Evolutionary conservation across 345 rosid genomes (phyloP), one percentile per base, ranked within the genome.

Genomic region (Heritiera littoralis): DNA sequence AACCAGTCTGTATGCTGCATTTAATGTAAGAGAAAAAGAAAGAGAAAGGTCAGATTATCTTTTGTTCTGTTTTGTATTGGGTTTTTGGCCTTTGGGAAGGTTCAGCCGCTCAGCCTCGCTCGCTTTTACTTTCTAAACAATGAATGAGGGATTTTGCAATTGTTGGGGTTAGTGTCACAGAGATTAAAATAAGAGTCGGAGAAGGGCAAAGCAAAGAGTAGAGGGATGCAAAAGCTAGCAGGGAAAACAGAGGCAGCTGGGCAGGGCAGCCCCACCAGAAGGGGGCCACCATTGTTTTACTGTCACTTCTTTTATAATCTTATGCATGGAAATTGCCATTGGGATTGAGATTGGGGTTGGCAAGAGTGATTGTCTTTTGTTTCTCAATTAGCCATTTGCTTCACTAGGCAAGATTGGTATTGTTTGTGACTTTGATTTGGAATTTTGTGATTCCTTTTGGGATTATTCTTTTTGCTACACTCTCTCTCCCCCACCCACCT

Each of bases 271-370:
- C 56, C 74, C 74, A 20, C 73, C 52, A 20, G 14, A 32, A 6
- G 7, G 41, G 67, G 75, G 43, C 75, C 74, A 71, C 75, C 75
- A 51, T 52, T 15, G 61, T 15, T 8, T 30, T 72, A 23, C 28
- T 71, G 11, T 14, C 13, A 52, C 45, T 32, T 59, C 1, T 49
- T 43, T 28, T 13, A 28, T 32, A 51, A 17, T 71, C 23, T 68
- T 20, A 56, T 56, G 54, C 18, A 68, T 45, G 35, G 32, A 51
- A 35, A 17, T 66, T 18, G 23, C 1, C 32, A 64, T 41, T 4
- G 43, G 32, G 72, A 8, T 66, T 8, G 23, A 1, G 51, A 64
- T 41, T 4, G 43, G 43, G 43, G 0, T 35, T 66, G 51, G 17
- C 20, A 66, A 70, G 58, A 13, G 35, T 3, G 75, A 14, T 7